These are phyloP conservation scores for Furculomyces boomerangus DNA, from an alignment of 371 early-diverging fungal genomes.

Conservation along the genomic window DNA sequence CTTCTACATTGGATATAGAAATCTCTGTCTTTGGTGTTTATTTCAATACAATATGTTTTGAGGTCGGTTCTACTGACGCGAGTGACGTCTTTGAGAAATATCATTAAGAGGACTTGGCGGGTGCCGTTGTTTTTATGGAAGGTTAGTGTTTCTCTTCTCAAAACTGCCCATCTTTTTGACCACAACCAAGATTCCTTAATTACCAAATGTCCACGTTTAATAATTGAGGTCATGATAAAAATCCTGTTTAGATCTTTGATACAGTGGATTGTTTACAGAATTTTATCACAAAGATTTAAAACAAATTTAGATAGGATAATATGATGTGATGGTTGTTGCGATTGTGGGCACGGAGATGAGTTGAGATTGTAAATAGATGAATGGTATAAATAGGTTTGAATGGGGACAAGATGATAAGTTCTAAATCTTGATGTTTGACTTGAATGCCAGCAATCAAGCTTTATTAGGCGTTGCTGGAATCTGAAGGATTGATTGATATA, in stretches of 20 bases:
- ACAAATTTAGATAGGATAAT: too few relatives aligned
- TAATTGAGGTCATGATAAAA: slow-evolving; percentile 28
- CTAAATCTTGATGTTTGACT: too few relatives aligned
- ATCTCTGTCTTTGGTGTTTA: slow-evolving; percentile 66
- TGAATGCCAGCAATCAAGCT: too few relatives aligned
- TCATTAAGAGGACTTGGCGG: slow-evolving; percentile 47
- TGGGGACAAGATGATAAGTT: too few relatives aligned
- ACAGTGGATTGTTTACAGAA: too few relatives aligned
- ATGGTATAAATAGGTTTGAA: too few relatives aligned
- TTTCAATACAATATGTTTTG: slow-evolving; percentile 77
- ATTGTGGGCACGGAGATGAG: too few relatives aligned
- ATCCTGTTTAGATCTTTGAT: neutral
- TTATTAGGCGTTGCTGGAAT: too few relatives aligned
- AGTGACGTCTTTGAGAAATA: slow-evolving; percentile 75
- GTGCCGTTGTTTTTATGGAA: slow-evolving; percentile 84
- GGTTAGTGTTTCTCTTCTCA: slow-evolving; percentile 78
- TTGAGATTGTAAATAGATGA: too few relatives aligned
- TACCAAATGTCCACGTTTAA: slow-evolving; percentile 67
- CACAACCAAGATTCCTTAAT: slow-evolving; percentile 89
- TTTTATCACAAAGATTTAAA: too few relatives aligned
- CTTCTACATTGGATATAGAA: slow-evolving; percentile 72
- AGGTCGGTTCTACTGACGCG: slow-evolving; percentile 63
- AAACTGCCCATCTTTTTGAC: slow-evolving; percentile 79
- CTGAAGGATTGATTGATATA: too few relatives aligned
- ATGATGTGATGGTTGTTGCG: too few relatives aligned